Evolutionary conservation across 257 asterid species (phyloP).

Genomic region (Ophiorrhiza pumila): DNA sequence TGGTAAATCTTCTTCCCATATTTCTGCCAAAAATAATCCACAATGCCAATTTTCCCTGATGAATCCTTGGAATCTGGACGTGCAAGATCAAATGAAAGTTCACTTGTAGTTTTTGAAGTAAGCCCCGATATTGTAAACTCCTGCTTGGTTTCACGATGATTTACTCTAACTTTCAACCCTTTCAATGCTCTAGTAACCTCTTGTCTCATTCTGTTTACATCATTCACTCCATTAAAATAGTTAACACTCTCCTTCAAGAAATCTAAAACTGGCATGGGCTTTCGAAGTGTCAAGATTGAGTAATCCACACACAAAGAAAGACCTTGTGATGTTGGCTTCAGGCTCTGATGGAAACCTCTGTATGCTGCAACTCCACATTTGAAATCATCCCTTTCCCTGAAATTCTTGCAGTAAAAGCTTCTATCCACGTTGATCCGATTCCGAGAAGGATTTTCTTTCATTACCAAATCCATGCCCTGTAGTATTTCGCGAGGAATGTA

Average conservation of each 20-base stretch:
- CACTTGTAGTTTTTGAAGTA: constrained; percentile 16
- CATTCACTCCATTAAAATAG: constrained; percentile 21
- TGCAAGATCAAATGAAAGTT: constrained; percentile 25
- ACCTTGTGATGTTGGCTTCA: constrained; percentile 60
- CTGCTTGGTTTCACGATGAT: constrained; percentile 54
- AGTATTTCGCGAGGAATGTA: constrained; percentile 52
- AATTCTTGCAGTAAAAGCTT: constrained; percentile 38
- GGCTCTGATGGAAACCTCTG: constrained; percentile 56
- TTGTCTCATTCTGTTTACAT: constrained; percentile 7
- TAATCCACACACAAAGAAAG: constrained; percentile 55
- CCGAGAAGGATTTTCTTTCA: constrained; percentile 65
- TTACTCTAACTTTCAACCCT: constrained; percentile 64
- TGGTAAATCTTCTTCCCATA: constrained; percentile 39
- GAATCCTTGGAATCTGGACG: constrained; percentile 48
- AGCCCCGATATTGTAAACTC: constrained; percentile 43
- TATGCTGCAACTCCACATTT: constrained; percentile 46
- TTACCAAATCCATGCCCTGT: constrained; percentile 65
- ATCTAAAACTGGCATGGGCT: constrained; percentile 46
- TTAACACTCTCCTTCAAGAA: constrained; percentile 33
- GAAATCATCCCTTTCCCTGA: constrained; percentile 26
- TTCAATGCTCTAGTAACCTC: constrained; percentile 26
- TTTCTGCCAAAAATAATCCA: constrained; percentile 49
- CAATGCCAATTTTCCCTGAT: constrained; percentile 23
- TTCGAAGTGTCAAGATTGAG: constrained; percentile 46
- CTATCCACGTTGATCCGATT: constrained; percentile 38